Percentiles rank a stretch among this genome's conserved stretches.
phyloP scores from a whole-genome alignment of 2,329 filamentous ascomycete genomes.

The Helotiales sp. region DNA sequence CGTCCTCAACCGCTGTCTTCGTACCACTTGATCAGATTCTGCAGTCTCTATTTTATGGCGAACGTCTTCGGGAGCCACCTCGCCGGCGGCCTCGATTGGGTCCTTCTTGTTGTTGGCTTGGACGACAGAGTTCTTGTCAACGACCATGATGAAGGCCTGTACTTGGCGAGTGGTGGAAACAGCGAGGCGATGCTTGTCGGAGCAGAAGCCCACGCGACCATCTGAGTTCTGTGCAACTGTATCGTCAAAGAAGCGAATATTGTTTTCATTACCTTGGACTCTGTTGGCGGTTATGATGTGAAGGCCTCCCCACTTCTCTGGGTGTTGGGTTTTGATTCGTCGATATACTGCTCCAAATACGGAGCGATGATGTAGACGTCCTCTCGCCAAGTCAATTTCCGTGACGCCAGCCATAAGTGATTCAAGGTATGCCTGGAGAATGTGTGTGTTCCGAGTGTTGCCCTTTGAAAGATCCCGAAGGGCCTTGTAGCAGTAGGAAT shows the following conservation, averaged over 20 bases:
- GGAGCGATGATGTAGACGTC: background rate
- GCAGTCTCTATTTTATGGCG: background rate
- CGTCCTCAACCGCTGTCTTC: background rate
- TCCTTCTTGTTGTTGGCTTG: background rate
- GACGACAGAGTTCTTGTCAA: background rate
- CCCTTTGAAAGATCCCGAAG: too few species aligned
- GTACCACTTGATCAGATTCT: background rate
- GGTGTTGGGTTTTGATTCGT: background rate
- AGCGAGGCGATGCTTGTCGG: background rate
- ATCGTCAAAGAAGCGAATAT: background rate
- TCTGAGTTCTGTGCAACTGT: background rate
- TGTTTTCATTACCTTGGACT: background rate
- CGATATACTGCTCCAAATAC: background rate
- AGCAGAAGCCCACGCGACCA: background rate
- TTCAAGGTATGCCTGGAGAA: background rate
- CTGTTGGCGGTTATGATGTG: background rate
- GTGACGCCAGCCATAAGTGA: background rate
- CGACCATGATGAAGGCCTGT: background rate
- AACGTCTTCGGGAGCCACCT: background rate
- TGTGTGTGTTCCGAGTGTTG: background rate
- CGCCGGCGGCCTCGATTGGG: background rate
- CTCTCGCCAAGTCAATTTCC: background rate
- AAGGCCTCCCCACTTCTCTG: background rate
- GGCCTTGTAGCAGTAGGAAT: background rate
- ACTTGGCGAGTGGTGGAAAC: background rate